Evolutionary conservation across 208 protist species (phyloP), one percentile per base, ranked within the genome.

Genomic region (Acanthamoeba sp.): DNA sequence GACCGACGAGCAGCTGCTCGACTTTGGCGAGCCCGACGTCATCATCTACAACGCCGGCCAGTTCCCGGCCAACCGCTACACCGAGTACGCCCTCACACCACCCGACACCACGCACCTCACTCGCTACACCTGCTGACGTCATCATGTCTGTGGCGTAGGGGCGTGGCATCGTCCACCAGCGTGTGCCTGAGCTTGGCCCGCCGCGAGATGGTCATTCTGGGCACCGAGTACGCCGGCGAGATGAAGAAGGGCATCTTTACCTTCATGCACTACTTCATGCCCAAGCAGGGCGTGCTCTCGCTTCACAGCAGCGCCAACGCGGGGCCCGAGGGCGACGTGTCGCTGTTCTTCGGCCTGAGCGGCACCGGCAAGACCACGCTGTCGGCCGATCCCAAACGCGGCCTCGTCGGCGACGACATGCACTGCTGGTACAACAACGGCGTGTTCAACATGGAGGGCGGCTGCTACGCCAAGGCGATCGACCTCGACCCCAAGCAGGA

Each of bases 181-280:
- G 97, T 99, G 57, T 93, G 96, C 38, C 95, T 99, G 48, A 98
- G 97, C 95, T 98, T 99, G 95, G 96, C 96, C 92, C 96, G 96
- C 24, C 91, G 95, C 71, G 98, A 99, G 95, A 97, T 99, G 96
- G 98, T 99, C 52, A 99, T 99, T 92, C 96, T 99, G 18, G 99
- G 99, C 90, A 99, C 98, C 34, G 97, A 99, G 96, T 99, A 99
- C 95, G 96, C 98, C 10, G 99, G 99, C 82, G 98, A 99, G 96
- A 99, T 99, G 98, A 99, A 99, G 97, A 99, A 99, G 97, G 98
- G 98, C 94, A 97, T 99, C 71, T 98, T 99, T 95, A 99, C 98
- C 29, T 97, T 99, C 66, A 99, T 99, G 98, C 97, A 99, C 95
- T 99, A 99, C 95, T 94, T 98, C 55, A 98, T 99, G 97, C 98